Evolutionary conservation across 768 basidiomycete genomes (phyloP).

Genomic region (Tephrocybe sp.): DNA sequence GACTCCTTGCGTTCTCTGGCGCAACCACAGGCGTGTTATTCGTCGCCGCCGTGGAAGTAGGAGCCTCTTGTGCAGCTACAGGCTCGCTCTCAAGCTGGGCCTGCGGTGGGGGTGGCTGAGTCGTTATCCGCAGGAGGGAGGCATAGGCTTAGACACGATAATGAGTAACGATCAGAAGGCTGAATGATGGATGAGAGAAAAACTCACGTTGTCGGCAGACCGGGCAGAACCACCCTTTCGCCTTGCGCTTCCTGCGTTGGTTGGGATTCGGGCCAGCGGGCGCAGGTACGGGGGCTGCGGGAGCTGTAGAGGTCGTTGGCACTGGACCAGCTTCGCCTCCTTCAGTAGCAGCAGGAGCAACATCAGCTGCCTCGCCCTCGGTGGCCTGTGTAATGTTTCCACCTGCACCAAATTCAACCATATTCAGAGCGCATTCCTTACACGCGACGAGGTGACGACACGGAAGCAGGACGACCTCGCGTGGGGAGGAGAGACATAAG

Average conservation of each 20-base stretch:
- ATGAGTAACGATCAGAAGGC: not conserved
- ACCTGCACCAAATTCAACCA: conserved; percentile 96
- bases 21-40: not conserved
- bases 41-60: not conserved
- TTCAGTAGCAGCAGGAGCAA: conserved; percentile 21
- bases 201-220: conserved; percentile 90
- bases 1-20: conserved; percentile 3
- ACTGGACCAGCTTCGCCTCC: conserved; percentile 21
- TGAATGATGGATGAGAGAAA: conserved; percentile 6
- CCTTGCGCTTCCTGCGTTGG: conserved; percentile 80
- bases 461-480: conserved; percentile 90
- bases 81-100: conserved; percentile 13
- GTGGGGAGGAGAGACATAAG: conserved; percentile 81
- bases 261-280: conserved; percentile 34
- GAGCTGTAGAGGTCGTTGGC: conserved; percentile 15
- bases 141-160: conserved; percentile 64
- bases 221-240: conserved; percentile 97
- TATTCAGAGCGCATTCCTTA: conserved; percentile 92
- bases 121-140: conserved; percentile 80
- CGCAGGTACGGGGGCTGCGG: conserved; percentile 23
- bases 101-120: conserved; percentile 43
- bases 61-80: not conserved
- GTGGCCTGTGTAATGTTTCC: conserved; percentile 72
- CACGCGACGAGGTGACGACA: conserved; percentile 95
- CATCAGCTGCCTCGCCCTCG: conserved; percentile 30